Percentiles rank a stretch among this genome's conserved stretches.
These are phyloP conservation scores for Botrytis deweyae DNA, from an alignment of 2,329 filamentous ascomycete species.

Conservation along the genomic window DNA sequence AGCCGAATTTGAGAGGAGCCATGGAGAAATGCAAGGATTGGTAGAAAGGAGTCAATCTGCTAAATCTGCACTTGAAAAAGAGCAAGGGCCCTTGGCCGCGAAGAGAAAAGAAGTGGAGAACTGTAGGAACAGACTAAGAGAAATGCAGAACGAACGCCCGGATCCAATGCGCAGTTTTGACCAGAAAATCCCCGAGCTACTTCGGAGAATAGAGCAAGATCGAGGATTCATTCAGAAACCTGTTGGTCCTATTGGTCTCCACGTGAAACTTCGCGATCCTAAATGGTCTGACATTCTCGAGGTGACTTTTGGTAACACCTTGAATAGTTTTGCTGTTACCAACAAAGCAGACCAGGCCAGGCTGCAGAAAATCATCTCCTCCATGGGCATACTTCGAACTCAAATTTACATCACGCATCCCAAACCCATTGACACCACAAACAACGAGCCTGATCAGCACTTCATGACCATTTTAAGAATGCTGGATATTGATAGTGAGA, in stretches of 20 bases:
- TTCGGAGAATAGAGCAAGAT: conserved; percentile 70
- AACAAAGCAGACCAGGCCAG: conserved; percentile 72
- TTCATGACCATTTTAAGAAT: conserved; percentile 79
- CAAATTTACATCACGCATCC: conserved; percentile 55
- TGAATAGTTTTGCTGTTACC: conserved; percentile 80
- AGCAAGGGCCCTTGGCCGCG: conserved; percentile 37
- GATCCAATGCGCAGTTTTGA: conserved; percentile 65
- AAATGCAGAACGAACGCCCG: conserved; percentile 56
- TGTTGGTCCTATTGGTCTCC: conserved; percentile 77
- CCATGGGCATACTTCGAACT: conserved; percentile 45
- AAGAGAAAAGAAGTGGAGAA: conserved; percentile 56
- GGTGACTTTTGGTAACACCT: conserved; percentile 63
- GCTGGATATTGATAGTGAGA: conserved; percentile 76
- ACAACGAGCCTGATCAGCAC: conserved; percentile 70
- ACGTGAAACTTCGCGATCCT: conserved; percentile 73
- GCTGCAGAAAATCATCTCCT: conserved; percentile 64
- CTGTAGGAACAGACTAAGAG: conserved; percentile 50
- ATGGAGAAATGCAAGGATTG: conserved; percentile 41
- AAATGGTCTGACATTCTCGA: conserved; percentile 85
- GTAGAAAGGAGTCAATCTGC: conserved; percentile 40
- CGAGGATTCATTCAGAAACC: conserved; percentile 67
- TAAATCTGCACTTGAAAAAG: conserved; percentile 39
- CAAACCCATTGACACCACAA: conserved; percentile 54
- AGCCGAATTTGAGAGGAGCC: conserved; percentile 44
- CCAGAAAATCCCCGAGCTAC: conserved; percentile 58